phyloP scores from a whole-genome alignment of 352 stramenopile genomes.

The Elongisporangium anandrum region DNA sequence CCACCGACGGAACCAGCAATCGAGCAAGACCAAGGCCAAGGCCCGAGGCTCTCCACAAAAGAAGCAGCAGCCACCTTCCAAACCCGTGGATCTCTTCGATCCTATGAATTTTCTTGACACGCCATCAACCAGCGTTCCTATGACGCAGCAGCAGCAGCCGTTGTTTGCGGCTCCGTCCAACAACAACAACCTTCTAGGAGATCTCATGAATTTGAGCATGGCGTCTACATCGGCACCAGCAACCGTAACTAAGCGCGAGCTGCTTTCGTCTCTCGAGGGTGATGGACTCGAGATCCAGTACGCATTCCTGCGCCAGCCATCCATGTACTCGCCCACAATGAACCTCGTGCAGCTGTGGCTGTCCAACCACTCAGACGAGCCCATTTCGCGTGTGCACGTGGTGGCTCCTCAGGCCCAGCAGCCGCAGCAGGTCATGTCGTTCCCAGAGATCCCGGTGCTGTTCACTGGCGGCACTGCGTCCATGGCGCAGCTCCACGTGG shows the following conservation, averaged over 20 bases:
- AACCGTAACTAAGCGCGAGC: conserved; percentile 26
- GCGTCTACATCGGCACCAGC: conserved; percentile 16
- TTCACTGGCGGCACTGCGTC: conserved; percentile 68
- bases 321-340: conserved; percentile 55
- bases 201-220: conserved; percentile 64
- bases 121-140: conserved; percentile 8
- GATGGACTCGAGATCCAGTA: conserved; percentile 68
- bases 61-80: conserved; percentile 24
- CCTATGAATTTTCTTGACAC: conserved; percentile 43
- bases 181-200: conserved; percentile 31
- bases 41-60: conserved; percentile 31
- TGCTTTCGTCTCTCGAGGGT: conserved; percentile 46
- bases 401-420: conserved; percentile 20
- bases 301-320: conserved; percentile 55
- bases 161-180: conserved; percentile 2
- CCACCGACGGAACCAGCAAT: conserved; percentile 13
- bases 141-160: conserved; percentile 6
- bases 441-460: conserved; percentile 78
- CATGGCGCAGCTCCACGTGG: conserved; percentile 79
- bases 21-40: conserved; percentile 21
- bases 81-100: conserved; percentile 36
- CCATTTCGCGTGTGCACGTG: conserved; percentile 48
- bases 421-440: conserved; percentile 58
- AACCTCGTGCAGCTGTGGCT: conserved; percentile 74
- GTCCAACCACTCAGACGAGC: conserved; percentile 56